Evolutionary conservation across 176 grass and related monocot genomes (phyloP).

Genomic region (Oryza punctata): DNA sequence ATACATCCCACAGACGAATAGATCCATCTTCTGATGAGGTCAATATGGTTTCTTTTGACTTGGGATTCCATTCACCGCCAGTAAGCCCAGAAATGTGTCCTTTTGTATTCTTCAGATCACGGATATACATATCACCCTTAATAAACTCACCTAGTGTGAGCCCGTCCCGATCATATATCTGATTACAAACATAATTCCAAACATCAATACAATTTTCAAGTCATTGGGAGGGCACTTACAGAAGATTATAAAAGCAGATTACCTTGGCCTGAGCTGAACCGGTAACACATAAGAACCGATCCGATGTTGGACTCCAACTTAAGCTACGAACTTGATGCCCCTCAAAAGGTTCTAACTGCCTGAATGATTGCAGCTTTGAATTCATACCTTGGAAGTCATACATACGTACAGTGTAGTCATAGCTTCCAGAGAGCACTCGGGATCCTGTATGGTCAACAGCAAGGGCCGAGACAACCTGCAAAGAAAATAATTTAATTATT

Average conservation of each 20-base stretch:
- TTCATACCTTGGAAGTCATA: slow-evolving; percentile 99
- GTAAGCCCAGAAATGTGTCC: slow-evolving; percentile 96
- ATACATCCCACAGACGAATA: slow-evolving; percentile 92
- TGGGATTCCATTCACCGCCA: slow-evolving; percentile 96
- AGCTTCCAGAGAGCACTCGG: slow-evolving; percentile 90
- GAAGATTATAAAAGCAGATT: slow-evolving; percentile 37
- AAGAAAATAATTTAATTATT: slow-evolving; percentile 32
- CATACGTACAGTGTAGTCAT: slow-evolving; percentile 95
- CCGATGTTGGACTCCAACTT: slow-evolving; percentile 97
- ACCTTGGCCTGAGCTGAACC: slow-evolving; percentile 98
- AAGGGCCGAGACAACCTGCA: slow-evolving; percentile 88
- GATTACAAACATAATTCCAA: slow-evolving; percentile 38
- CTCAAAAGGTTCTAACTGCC: slow-evolving; percentile 91
- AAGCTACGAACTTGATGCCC: slow-evolving; percentile 97
- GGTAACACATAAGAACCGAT: slow-evolving; percentile 89
- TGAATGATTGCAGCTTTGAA: slow-evolving; percentile 93
- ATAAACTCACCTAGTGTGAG: slow-evolving; percentile 92
- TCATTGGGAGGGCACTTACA: background rate
- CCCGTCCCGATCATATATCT: slow-evolving; percentile 97
- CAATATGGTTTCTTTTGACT: slow-evolving; percentile 92
- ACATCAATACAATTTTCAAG: slow-evolving; percentile 25
- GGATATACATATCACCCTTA: slow-evolving; percentile 99
- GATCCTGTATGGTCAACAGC: slow-evolving; percentile 98
- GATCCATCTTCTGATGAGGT: slow-evolving; percentile 99
- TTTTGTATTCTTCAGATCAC: slow-evolving; percentile 98